Conservation (phyloP, 2,329 filamentous ascomycete genomes). For the Paraconiothyrium brasiliense region DNA sequence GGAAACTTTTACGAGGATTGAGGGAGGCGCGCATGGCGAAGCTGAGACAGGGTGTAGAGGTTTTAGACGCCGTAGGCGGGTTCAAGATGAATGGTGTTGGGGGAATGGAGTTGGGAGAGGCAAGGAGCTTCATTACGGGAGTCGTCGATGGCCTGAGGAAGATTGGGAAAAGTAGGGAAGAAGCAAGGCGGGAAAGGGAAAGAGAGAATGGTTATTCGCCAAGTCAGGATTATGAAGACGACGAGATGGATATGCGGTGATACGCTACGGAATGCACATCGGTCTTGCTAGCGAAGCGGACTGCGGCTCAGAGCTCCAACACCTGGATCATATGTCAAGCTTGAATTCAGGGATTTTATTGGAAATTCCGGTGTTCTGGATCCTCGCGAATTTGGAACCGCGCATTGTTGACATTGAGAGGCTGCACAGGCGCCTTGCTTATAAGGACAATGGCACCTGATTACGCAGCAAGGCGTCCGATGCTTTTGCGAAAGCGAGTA, state of each 20-base stretch:
- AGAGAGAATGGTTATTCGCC: constrained; percentile 67
- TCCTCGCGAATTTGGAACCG: neutral
- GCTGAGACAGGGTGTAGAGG: constrained; percentile 77
- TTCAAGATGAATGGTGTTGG: constrained; percentile 86
- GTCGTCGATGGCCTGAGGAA: constrained; percentile 87
- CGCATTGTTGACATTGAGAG: neutral
- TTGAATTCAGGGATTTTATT: neutral
- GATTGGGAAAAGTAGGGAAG: constrained; percentile 83
- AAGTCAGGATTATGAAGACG: constrained; percentile 69
- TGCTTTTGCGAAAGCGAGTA: too few relatives aligned
- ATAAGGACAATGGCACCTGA: neutral
- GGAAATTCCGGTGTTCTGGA: neutral
- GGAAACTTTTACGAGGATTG: constrained; percentile 80
- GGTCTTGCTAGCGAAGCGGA: neutral
- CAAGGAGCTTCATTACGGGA: constrained; percentile 80
- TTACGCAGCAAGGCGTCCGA: neutral
- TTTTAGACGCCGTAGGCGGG: constrained; percentile 74
- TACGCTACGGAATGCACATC: neutral
- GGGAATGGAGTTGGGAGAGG: constrained; percentile 91
- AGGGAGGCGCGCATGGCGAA: constrained; percentile 91
- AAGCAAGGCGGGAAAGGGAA: constrained; percentile 78
- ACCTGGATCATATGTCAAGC: neutral
- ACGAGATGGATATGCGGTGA: constrained; percentile 52
- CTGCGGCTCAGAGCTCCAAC: neutral
- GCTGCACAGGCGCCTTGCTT: neutral